These are phyloP conservation scores for Annulohypoxylon moriforme DNA, from an alignment of 495 filamentous ascomycete species.

Conservation along the genomic window DNA sequence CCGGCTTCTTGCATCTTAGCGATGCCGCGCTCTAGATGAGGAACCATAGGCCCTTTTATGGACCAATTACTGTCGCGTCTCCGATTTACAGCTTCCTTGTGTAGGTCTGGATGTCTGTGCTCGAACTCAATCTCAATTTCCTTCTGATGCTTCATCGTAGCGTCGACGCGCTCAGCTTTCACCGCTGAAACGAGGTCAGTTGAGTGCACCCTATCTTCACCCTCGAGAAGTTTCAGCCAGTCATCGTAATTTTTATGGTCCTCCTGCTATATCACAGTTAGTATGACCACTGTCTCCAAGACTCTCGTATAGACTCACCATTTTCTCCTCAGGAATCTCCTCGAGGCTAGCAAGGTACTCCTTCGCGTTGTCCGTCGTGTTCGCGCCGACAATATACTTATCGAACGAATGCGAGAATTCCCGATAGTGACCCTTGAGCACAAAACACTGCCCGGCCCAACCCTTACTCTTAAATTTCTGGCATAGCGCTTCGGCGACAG, in stretches of 20 bases:
- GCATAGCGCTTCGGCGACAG: constrained; percentile 54
- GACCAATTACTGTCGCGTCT: constrained; percentile 34
- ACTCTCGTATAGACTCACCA: constrained; percentile 37
- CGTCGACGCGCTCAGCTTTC: constrained; percentile 52
- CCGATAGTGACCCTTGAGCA: constrained; percentile 62
- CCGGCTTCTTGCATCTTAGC: constrained; percentile 44
- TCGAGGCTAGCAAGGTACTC: constrained; percentile 56
- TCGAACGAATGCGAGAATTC: constrained; percentile 60
- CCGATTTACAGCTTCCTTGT: constrained; percentile 51
- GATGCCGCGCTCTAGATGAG: constrained; percentile 35
- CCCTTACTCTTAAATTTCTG: constrained; percentile 55
- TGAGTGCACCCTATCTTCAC: constrained; percentile 51
- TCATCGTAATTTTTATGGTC: constrained; percentile 50
- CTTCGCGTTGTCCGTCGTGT: constrained; percentile 55
- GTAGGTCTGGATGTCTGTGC: constrained; percentile 49
- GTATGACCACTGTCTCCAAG: neutral
- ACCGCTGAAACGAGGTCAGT: constrained; percentile 52
- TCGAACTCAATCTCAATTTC: constrained; percentile 56
- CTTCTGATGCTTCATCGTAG: constrained; percentile 54
- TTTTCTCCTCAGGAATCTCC: constrained; percentile 44
- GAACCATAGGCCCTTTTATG: constrained; percentile 38
- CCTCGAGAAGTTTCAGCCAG: constrained; percentile 53
- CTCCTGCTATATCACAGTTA: constrained; percentile 48
- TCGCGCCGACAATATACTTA: constrained; percentile 56
- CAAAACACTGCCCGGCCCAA: constrained; percentile 59